These are phyloP conservation scores for Calonectria henricotiae DNA, from an alignment of 2,329 filamentous ascomycete species.

Conservation along the genomic window DNA sequence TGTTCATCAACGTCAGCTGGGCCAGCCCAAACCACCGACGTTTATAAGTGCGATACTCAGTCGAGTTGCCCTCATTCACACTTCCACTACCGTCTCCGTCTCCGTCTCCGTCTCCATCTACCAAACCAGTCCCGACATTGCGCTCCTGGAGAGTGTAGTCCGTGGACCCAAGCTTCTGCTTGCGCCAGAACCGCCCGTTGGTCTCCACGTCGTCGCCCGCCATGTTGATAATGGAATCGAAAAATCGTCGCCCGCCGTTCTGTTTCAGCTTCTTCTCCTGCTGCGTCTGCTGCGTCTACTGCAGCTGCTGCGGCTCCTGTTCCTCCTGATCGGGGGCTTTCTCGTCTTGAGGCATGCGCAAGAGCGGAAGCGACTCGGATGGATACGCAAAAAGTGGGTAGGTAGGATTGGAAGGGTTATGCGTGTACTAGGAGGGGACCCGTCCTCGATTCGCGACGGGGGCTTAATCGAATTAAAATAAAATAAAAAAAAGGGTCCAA, in stretches of 20 bases:
- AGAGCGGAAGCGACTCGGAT: neutral
- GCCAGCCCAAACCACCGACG: conserved; percentile 90
- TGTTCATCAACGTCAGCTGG: conserved; percentile 90
- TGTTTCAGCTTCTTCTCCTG: conserved; percentile 30
- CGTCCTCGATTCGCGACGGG: neutral
- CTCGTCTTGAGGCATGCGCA: conserved; percentile 28
- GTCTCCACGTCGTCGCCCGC: conserved; percentile 39
- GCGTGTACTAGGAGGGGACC: neutral
- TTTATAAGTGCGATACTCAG: conserved; percentile 76
- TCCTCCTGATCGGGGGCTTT: conserved; percentile 15
- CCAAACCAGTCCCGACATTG: conserved; percentile 38
- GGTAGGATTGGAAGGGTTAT: neutral
- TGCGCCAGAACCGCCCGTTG: conserved; percentile 54
- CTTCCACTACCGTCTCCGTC: conserved; percentile 48
- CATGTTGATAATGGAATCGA: conserved; percentile 43
- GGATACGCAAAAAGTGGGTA: conserved; percentile 6
- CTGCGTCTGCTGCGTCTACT: conserved; percentile 37
- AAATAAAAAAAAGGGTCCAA: neutral
- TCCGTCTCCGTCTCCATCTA: conserved; percentile 46
- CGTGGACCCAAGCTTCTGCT: conserved; percentile 52
- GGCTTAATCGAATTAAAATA: neutral
- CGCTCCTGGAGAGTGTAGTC: conserved; percentile 53
- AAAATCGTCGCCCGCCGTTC: conserved; percentile 24
- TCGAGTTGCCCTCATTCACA: conserved; percentile 52
- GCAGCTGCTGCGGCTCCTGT: conserved; percentile 30